Evolutionary conservation across 2,329 filamentous ascomycete species (phyloP).

Genomic region (Hypoxylon sp.): DNA sequence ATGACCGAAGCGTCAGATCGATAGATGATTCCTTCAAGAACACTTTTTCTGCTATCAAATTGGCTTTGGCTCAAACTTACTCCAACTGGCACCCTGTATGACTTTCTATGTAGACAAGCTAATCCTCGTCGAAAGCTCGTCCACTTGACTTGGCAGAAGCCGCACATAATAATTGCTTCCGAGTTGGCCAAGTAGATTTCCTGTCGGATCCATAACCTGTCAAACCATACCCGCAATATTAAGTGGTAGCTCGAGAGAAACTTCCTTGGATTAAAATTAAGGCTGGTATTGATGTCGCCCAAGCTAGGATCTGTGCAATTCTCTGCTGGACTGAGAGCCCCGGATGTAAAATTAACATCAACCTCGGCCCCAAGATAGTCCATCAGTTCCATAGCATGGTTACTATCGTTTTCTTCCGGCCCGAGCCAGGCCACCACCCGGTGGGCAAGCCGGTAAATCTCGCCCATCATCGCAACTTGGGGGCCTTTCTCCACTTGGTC

Average conservation of each 20-base stretch:
- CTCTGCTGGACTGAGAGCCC: background rate
- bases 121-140: constrained; percentile 18
- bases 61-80: too few species aligned
- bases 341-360: background rate
- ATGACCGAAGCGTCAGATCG: background rate
- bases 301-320: constrained; percentile 16
- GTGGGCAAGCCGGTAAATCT: constrained; percentile 39
- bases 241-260: constrained; percentile 9
- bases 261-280: background rate
- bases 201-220: constrained; percentile 41
- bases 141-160: constrained; percentile 18
- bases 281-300: background rate
- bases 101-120: constrained; percentile 6
- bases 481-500: constrained; percentile 36
- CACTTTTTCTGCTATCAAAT: background rate
- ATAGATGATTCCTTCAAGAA: constrained; percentile 6
- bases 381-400: constrained; percentile 30
- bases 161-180: constrained; percentile 29
- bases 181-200: constrained; percentile 37
- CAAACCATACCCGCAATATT: constrained; percentile 33
- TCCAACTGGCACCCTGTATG: too few species aligned
- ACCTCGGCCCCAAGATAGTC: constrained; percentile 19
- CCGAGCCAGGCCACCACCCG: constrained; percentile 46
- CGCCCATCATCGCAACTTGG: constrained; percentile 43
- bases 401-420: constrained; percentile 31